phyloP scores from a whole-genome alignment of 192 early-diverging fungal species.

The Diversispora epigaea region DNA sequence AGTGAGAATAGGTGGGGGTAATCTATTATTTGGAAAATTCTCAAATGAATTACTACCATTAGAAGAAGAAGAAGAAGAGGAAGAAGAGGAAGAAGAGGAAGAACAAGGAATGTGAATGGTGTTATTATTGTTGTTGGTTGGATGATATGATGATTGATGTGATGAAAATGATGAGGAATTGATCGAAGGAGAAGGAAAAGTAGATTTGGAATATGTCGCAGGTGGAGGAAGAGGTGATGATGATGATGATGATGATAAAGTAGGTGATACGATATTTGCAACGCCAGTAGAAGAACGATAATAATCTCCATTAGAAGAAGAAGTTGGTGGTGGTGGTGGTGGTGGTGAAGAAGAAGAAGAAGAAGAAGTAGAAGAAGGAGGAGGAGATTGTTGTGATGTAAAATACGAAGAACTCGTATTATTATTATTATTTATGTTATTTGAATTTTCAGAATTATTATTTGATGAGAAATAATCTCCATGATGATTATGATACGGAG shows the following conservation, averaged over 20 bases:
- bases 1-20: no score
- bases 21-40: no score
- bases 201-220: neutral
- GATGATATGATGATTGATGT: no score
- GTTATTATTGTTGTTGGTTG: no score
- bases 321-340: neutral
- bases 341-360: no score
- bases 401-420: neutral
- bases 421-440: neutral
- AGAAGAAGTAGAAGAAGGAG: neutral
- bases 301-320: neutral
- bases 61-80: no score
- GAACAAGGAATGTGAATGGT: no score
- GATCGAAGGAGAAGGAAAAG: neutral
- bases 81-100: no score
- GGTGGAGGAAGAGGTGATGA: neutral
- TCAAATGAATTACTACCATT: no score
- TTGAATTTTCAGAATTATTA: neutral
- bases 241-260: neutral
- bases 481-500: neutral
- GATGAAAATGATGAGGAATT: no score
- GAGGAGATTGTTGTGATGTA: no score
- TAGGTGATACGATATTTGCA: neutral
- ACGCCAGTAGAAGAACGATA: neutral
- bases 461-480: constrained; percentile 9